A percentile compares a stretch with the other conserved stretches of the same genome.
These are phyloP conservation scores for Xylogone sp. DNA, from an alignment of 2,329 filamentous ascomycete species.

Conservation along the genomic window DNA sequence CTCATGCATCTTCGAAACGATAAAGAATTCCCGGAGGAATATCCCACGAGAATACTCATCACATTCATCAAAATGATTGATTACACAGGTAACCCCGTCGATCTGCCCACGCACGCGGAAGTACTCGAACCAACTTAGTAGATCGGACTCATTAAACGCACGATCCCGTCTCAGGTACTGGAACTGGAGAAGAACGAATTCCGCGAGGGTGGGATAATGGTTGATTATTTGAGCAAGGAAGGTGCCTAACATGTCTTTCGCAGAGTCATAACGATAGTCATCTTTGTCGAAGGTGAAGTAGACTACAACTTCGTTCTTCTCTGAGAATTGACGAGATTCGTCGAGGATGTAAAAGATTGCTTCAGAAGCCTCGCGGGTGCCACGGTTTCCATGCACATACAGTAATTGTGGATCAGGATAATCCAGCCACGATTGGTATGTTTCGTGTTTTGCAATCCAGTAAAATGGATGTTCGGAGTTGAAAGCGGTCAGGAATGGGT, in stretches of 20 bases:
- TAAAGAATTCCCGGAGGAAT: conserved; percentile 1
- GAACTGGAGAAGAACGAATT: neutral
- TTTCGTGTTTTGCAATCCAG: neutral
- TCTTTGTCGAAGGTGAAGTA: conserved; percentile 7
- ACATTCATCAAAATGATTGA: conserved; percentile 7
- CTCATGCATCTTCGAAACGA: neutral
- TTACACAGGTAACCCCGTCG: conserved; percentile 1
- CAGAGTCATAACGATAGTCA: conserved; percentile 2
- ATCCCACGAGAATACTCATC: conserved; percentile 1
- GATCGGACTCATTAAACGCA: neutral
- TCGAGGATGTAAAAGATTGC: conserved; percentile 2
- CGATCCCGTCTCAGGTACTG: neutral
- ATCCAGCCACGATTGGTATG: neutral
- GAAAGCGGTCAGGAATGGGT: neutral
- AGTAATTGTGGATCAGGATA: neutral
- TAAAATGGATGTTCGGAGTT: neutral
- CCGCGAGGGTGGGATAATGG: neutral
- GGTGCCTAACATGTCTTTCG: conserved; percentile 4
- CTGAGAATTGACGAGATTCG: neutral
- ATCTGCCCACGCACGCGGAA: neutral
- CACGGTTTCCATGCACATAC: neutral
- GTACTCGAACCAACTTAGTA: neutral
- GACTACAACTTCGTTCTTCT: conserved; percentile 2
- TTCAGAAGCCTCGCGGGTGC: neutral
- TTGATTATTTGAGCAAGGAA: conserved; percentile 7